Evolutionary conservation across 768 basidiomycete species (phyloP).

Genomic region (Pleurotus djamor): DNA sequence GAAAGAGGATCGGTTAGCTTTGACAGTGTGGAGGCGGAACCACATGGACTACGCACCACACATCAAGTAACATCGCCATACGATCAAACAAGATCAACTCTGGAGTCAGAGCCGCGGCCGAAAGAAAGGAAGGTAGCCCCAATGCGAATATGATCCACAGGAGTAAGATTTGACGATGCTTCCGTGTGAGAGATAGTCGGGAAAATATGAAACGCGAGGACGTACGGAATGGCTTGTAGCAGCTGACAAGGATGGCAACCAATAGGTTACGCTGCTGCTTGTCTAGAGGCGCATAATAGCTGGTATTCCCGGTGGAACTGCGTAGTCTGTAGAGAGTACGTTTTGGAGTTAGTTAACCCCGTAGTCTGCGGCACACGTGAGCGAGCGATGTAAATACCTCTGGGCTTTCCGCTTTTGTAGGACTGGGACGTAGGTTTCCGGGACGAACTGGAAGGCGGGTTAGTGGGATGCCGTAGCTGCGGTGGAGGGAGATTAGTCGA

Average conservation of each 20-base stretch:
- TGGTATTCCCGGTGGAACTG: slow-evolving; percentile 46
- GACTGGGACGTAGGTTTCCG: slow-evolving; percentile 70
- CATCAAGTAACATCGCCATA: slow-evolving; percentile 74
- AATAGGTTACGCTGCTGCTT: slow-evolving; percentile 38
- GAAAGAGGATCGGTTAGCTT: too few relatives aligned
- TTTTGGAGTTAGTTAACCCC: neutral
- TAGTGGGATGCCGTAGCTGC: neutral
- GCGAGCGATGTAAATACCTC: slow-evolving; percentile 31
- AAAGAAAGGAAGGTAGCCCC: too few relatives aligned
- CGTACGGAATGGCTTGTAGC: slow-evolving; percentile 73
- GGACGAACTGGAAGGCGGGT: slow-evolving; percentile 44
- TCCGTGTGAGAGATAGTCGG: neutral
- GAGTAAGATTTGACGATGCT: neutral
- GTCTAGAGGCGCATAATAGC: slow-evolving; percentile 63
- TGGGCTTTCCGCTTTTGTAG: slow-evolving; percentile 59
- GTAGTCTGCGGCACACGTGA: neutral
- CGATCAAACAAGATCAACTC: slow-evolving; percentile 63
- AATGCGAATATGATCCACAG: neutral
- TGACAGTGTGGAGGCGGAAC: slow-evolving; percentile 32
- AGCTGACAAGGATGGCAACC: slow-evolving; percentile 52
- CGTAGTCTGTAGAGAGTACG: slow-evolving; percentile 39
- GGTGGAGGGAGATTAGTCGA: neutral
- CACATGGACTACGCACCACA: slow-evolving; percentile 46
- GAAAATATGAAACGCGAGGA: slow-evolving; percentile 3
- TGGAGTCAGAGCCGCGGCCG: slow-evolving; percentile 20